phyloP scores from a whole-genome alignment of 768 basidiomycete species.

The Kondoa subrosea region DNA sequence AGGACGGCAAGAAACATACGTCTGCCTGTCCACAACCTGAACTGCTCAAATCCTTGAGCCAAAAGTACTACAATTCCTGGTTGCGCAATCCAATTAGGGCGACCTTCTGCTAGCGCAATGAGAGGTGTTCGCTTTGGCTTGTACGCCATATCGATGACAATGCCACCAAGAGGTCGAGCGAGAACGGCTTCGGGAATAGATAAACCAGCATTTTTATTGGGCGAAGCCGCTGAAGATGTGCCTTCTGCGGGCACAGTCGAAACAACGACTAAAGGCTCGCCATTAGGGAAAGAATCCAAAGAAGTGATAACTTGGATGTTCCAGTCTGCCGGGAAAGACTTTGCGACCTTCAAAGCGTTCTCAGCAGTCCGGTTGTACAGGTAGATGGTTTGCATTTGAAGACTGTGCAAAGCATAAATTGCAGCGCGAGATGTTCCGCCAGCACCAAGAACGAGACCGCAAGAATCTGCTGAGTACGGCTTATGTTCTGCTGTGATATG shows the following conservation, averaged over 20 bases:
- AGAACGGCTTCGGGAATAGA: slow-evolving; percentile 47
- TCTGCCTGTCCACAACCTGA: slow-evolving; percentile 31
- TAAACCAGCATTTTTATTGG: slow-evolving; percentile 32
- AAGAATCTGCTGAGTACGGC: slow-evolving; percentile 30
- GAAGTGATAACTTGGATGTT: slow-evolving; percentile 46
- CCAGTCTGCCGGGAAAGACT: slow-evolving; percentile 49
- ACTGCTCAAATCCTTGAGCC: slow-evolving; percentile 76
- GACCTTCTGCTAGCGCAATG: slow-evolving; percentile 46
- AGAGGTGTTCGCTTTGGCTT: slow-evolving; percentile 72
- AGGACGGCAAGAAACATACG: not conserved
- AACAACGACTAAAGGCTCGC: slow-evolving; percentile 55
- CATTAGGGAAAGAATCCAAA: slow-evolving; percentile 33
- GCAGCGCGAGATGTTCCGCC: slow-evolving; percentile 91
- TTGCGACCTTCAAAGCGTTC: slow-evolving; percentile 54
- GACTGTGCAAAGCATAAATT: slow-evolving; percentile 62
- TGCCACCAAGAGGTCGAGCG: slow-evolving; percentile 43
- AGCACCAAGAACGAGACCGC: slow-evolving; percentile 76
- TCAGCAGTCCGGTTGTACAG: slow-evolving; percentile 66
- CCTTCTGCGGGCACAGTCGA: slow-evolving; percentile 68
- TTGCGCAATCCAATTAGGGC: slow-evolving; percentile 47
- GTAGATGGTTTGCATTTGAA: slow-evolving; percentile 57
- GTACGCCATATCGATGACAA: slow-evolving; percentile 88
- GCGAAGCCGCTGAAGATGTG: slow-evolving; percentile 32
- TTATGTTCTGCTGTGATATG: slow-evolving; percentile 25
- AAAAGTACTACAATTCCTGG: slow-evolving; percentile 67